Conservation (phyloP, 1,284 basidiomycete genomes). For the Paramarasmius palmivorus region DNA sequence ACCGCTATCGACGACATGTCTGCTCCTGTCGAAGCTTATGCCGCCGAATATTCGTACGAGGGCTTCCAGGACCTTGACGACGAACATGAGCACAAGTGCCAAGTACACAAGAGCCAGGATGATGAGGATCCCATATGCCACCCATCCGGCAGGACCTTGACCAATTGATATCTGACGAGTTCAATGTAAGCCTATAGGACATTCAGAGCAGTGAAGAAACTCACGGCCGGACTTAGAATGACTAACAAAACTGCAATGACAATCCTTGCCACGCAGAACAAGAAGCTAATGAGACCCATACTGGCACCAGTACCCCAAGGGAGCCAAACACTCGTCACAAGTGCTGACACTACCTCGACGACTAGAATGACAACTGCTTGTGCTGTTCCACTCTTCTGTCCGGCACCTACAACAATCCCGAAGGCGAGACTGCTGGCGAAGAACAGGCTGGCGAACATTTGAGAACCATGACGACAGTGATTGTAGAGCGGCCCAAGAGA, state of each 20-base stretch:
- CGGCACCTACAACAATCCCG: slow-evolving; percentile 85
- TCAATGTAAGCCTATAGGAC: background rate
- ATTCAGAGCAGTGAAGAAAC: slow-evolving; percentile 33
- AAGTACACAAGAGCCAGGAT: slow-evolving; percentile 86
- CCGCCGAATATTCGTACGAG: slow-evolving; percentile 76
- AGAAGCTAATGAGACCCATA: slow-evolving; percentile 92
- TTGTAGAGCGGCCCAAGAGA: slow-evolving; percentile 94
- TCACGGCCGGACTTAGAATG: slow-evolving; percentile 84
- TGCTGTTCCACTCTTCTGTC: slow-evolving; percentile 85
- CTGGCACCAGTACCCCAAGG: slow-evolving; percentile 96
- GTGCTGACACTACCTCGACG: slow-evolving; percentile 79
- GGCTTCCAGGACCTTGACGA: slow-evolving; percentile 86
- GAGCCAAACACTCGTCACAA: slow-evolving; percentile 90
- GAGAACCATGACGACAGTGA: slow-evolving; percentile 89
- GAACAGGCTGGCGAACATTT: slow-evolving; percentile 83
- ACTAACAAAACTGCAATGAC: slow-evolving; percentile 88
- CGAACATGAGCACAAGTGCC: slow-evolving; percentile 76
- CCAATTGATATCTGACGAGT: slow-evolving; percentile 74
- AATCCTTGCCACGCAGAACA: slow-evolving; percentile 89
- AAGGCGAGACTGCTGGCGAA: slow-evolving; percentile 82
- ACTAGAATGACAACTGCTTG: slow-evolving; percentile 90
- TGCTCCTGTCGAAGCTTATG: slow-evolving; percentile 84
- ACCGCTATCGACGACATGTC: slow-evolving; percentile 79
- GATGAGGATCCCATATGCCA: slow-evolving; percentile 89
- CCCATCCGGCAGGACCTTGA: slow-evolving; percentile 80